Base-by-base conservation (phyloP, 179 eudicot species). In the Sideroxylon spinosum region DNA sequence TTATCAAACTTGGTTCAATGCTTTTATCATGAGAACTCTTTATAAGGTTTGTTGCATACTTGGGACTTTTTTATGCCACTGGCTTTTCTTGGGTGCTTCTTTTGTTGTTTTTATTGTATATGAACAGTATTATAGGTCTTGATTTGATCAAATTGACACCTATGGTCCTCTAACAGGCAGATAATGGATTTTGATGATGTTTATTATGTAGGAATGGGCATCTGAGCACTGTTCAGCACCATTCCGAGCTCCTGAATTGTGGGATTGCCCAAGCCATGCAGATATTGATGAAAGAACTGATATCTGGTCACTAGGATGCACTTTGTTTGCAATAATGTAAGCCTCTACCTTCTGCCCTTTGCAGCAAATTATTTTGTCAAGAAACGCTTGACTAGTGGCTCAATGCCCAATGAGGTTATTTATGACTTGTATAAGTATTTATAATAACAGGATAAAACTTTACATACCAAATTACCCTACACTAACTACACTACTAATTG, bases 201-300 rank as follows among this genome's bases (percentile, higher is more conserved):
- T 80, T 19, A 12, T 82, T 78, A 77, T 86, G 82, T 81, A 95
- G 98, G 98, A 93, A 88, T 95, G 98, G 98, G 98, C 98, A 78
- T 82, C 97, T 68, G 98, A 95, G 78, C 98, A 93, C 73, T 93
- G 98, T 75, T 93, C 97, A 44, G 97, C 98, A 26, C 97, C 98
- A 28, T 93, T 80, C 82, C 92, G 98, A 66, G 94, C 98, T 84
- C 98, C 98, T 79, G 98, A 95, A 83, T 82, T 95, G 78, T 95
- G 98, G 98, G 98, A 95, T 79, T 93, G 98, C 84, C 98, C 98
- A 70, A 93, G 98, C 84, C 90, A 90, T 64, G 88, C 95, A 52
- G 95, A 89, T 81, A 90, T 95, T 28, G 98, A 95, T 78, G 98
- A 95, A 87, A 89, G 97, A 88, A 93, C 95, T 78, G 98, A 95